Percentiles rank a stretch among this genome's conserved stretches.
Conservation (phyloP, 164 flowering plant genomes). For the Magnolia sinica region DNA sequence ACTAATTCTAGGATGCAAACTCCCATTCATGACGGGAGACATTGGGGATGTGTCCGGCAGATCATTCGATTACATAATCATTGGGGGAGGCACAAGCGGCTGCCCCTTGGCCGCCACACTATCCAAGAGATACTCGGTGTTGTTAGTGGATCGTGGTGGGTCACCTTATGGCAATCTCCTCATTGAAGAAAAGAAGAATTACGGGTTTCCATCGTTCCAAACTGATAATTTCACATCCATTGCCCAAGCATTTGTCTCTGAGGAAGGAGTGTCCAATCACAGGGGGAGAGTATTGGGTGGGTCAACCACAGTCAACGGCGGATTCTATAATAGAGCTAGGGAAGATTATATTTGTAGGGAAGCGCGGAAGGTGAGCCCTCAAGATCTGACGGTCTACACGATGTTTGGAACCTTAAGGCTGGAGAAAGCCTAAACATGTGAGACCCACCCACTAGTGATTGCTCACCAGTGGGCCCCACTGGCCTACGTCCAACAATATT, state of each 20-base stretch:
- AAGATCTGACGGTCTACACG: too few species aligned
- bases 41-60: constrained; percentile 25
- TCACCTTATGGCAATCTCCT: constrained; percentile 20
- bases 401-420: too few species aligned
- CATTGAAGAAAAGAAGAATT: constrained; percentile 9
- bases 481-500: too few species aligned
- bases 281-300: constrained; percentile 47
- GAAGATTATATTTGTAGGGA: constrained; percentile 19
- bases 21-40: constrained; percentile 31
- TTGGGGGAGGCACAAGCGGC: constrained; percentile 47
- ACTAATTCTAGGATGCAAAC: constrained; percentile 10
- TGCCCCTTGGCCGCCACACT: constrained; percentile 47
- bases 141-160: constrained; percentile 27
- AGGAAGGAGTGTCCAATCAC: constrained; percentile 29
- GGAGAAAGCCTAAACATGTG: too few species aligned
- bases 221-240: constrained; percentile 30
- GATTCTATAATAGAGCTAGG: constrained; percentile 40
- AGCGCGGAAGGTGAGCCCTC: too few species aligned
- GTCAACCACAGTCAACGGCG: constrained; percentile 33
- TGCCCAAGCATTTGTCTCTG: constrained; percentile 31
- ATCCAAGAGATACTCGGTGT: constrained; percentile 32
- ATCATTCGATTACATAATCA: constrained; percentile 42
- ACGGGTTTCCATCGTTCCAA: constrained; percentile 20
- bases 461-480: too few species aligned
- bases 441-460: too few species aligned